phyloP scores from a whole-genome alignment of 768 basidiomycete species.

The Tulasnella sp. region DNA sequence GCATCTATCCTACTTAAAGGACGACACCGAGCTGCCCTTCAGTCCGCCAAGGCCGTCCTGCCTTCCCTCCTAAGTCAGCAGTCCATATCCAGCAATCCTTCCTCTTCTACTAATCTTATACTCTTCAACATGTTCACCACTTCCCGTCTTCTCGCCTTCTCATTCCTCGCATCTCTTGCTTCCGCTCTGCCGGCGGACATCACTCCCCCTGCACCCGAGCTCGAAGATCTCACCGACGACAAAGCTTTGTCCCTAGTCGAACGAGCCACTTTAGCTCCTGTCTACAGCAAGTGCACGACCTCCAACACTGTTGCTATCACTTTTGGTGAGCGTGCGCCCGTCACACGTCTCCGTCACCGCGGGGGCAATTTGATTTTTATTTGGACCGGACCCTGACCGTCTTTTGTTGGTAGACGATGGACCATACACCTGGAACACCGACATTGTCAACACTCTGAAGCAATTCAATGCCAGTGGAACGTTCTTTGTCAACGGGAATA shows the following conservation, averaged over 20 bases:
- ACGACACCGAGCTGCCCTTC: no score
- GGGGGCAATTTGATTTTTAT: background rate
- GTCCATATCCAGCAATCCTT: background rate
- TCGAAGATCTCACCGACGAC: background rate
- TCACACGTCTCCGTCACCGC: no score
- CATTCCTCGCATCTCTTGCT: background rate
- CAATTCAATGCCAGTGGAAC: conserved; percentile 9
- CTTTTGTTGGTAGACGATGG: conserved; percentile 23
- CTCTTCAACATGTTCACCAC: background rate
- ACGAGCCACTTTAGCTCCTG: background rate
- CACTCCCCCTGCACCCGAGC: background rate
- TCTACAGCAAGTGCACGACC: background rate
- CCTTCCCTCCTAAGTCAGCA: background rate
- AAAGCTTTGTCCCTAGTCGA: background rate
- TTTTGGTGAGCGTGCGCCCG: background rate
- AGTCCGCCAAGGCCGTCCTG: background rate
- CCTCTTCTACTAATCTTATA: background rate
- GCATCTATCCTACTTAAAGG: no score
- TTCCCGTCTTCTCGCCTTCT: background rate
- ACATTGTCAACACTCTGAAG: conserved; percentile 11
- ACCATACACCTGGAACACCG: conserved; percentile 24
- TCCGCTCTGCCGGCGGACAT: background rate
- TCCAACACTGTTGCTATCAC: conserved; percentile 1
- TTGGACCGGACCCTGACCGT: conserved; percentile 8
- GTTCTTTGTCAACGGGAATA: conserved; percentile 18